Evolutionary conservation across 352 stramenopile genomes (phyloP).

Genomic region (Phytopythium cucurbitacearum): DNA sequence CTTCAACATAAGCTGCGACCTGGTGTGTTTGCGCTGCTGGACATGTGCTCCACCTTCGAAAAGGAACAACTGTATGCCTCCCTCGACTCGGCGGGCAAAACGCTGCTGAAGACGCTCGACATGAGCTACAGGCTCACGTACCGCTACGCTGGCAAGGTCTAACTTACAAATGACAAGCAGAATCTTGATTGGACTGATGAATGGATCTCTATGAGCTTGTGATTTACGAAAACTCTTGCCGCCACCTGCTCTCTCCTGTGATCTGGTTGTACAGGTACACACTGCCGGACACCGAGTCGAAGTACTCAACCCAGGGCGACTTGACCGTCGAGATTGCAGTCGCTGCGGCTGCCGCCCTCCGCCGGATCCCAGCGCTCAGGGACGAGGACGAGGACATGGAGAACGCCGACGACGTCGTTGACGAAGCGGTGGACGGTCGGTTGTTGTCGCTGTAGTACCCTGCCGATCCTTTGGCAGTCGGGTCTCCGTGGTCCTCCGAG

Average conservation of each 20-base stretch:
- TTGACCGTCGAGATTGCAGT: background rate
- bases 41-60: slow-evolving; percentile 81
- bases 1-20: slow-evolving; percentile 70
- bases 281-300: slow-evolving; percentile 45
- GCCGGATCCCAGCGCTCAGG: slow-evolving; percentile 2
- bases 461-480: slow-evolving; percentile 16
- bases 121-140: slow-evolving; percentile 84
- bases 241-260: slow-evolving; percentile 72
- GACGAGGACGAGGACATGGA: slow-evolving; percentile 22
- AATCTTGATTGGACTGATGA: slow-evolving; percentile 2
- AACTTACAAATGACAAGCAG: slow-evolving; percentile 8
- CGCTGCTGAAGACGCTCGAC: slow-evolving; percentile 81
- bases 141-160: slow-evolving; percentile 85
- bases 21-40: slow-evolving; percentile 72
- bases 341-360: background rate
- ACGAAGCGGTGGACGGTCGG: slow-evolving; percentile 18
- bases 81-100: slow-evolving; percentile 79
- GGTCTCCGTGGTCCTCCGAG: slow-evolving; percentile 14
- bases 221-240: slow-evolving; percentile 8
- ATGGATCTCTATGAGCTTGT: slow-evolving; percentile 5
- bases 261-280: slow-evolving; percentile 73
- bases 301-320: slow-evolving; percentile 50
- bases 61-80: slow-evolving; percentile 84
- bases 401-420: slow-evolving; percentile 7
- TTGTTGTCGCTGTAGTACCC: slow-evolving; percentile 18